Base-by-base conservation (phyloP, 2,329 filamentous ascomycete genomes). In the Coleophoma eucalyptorum region DNA sequence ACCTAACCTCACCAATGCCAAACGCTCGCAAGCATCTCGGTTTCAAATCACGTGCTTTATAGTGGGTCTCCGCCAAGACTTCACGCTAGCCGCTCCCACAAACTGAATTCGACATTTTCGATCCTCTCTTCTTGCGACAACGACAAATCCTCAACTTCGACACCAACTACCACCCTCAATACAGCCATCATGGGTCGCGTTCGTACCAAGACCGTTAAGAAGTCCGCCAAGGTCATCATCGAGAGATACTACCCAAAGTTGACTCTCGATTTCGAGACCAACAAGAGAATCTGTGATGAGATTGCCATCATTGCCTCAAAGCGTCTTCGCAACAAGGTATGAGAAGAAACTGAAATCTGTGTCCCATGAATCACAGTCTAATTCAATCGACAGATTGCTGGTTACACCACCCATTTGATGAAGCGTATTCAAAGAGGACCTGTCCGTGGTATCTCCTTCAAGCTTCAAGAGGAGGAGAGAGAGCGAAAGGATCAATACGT, bases 401-500 rank as follows among this genome's bases (percentile, higher is more conserved):
- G 94, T 69, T 97, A 96, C 86, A 96, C 93, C 69, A 97, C 94
- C 64, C 91, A 96, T 74, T 75, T 95, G 78, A 99, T 99, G 95
- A 97, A 97, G 87, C 94, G 94, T 78, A 99, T 99, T 69, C 94
- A 97, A 84, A 91, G 94, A 75, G 94, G 94, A 63, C 94, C 94
- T 63, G 94, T 99, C 77, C 95, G 94, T 69, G 94, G 94, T 83
- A 99, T 99, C 80, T 99, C 95, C 77, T 99, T 99, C 92, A 99
- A 99, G 86, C 90, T 99, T 57, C 94, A 99, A 81, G 94, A 99
- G 83, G 94, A 99, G 83, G 94, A 99, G 87, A 90, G 94, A 84
- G 94, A 99, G 82, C 89, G 94, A 75, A 99, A 99, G 89, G 94
- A 99, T 83, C 94, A 99, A 83, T 99, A 97, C 82, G 94, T 99